Evolutionary conservation across 371 early-diverging fungal genomes (phyloP).

Genomic region (Paraphysoderma sedebokerense): DNA sequence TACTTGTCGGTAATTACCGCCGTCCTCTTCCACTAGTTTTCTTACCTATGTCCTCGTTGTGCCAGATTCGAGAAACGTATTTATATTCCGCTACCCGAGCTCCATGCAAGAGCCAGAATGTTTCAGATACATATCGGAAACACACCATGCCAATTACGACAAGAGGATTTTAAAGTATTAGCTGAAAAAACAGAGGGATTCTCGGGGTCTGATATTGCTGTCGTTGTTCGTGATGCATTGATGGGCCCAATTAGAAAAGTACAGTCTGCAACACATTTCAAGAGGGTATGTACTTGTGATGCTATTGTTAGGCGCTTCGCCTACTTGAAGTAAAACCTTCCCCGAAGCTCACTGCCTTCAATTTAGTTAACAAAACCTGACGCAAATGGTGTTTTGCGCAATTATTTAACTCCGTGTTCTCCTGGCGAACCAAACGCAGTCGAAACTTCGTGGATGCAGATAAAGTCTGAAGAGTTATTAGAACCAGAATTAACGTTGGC

Average conservation of each 20-base stretch:
- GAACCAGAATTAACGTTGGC: constrained; percentile 72
- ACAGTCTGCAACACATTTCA: constrained; percentile 90
- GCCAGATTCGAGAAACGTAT: constrained; percentile 88
- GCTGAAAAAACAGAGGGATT: constrained; percentile 75
- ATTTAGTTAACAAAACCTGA: too few relatives aligned
- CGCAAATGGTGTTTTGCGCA: too few relatives aligned
- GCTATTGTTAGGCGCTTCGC: neutral
- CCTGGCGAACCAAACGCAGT: constrained; percentile 79
- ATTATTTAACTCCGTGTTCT: constrained; percentile 92
- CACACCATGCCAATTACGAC: constrained; percentile 59
- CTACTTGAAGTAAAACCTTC: too few relatives aligned
- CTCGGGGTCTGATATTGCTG: constrained; percentile 88
- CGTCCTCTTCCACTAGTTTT: neutral
- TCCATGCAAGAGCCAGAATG: constrained; percentile 72
- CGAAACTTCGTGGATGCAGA: constrained; percentile 80
- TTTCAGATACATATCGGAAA: constrained; percentile 78
- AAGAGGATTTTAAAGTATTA: constrained; percentile 48
- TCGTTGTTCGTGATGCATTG: constrained; percentile 83
- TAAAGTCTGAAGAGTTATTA: constrained; percentile 64
- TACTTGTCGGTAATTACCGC: neutral
- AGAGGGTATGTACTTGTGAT: constrained; percentile 31
- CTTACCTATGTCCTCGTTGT: neutral
- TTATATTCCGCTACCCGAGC: constrained; percentile 88
- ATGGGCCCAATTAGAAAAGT: constrained; percentile 95
- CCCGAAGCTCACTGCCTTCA: too few relatives aligned